Evolutionary conservation across 2,329 filamentous ascomycete species (phyloP).

Genomic region (Penicillium concentricum): DNA sequence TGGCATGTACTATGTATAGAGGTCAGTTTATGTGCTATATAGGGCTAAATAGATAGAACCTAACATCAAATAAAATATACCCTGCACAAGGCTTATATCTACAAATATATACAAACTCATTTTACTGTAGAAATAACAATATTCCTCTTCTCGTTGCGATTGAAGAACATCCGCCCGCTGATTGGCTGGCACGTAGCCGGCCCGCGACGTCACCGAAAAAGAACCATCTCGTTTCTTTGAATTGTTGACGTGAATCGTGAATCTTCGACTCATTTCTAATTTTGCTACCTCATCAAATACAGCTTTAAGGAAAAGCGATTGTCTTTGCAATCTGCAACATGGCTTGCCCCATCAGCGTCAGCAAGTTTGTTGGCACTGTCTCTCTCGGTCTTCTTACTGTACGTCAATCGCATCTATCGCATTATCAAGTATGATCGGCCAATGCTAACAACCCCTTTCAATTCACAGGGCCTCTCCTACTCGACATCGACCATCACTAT

Average conservation of each 20-base stretch:
- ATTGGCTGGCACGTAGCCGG: conserved; percentile 3
- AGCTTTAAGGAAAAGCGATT: background rate
- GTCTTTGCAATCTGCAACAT: conserved; percentile 45
- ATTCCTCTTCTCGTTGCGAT: background rate
- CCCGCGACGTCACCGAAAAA: conserved; percentile 8
- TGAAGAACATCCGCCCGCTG: background rate
- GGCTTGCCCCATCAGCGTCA: conserved; percentile 69
- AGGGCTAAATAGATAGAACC: background rate
- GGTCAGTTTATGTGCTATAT: background rate
- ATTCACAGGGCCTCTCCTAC: conserved; percentile 77
- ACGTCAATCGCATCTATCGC: conserved; percentile 40
- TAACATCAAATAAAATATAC: background rate
- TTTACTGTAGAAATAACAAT: background rate
- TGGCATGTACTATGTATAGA: background rate
- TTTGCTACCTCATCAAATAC: background rate
- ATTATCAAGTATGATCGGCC: conserved; percentile 3
- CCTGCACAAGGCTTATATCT: background rate
- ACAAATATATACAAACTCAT: background rate
- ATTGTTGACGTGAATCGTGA: background rate
- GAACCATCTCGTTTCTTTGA: background rate
- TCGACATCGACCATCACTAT: conserved; percentile 75
- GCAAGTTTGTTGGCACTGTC: conserved; percentile 91
- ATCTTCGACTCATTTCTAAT: background rate
- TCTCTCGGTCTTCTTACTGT: conserved; percentile 86
- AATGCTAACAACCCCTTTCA: conserved; percentile 9